A percentile compares a stretch with the other conserved stretches of the same genome.
Evolutionary conservation across 1,284 basidiomycete genomes (phyloP).

Genomic region (Microbotryum silenes-acaulis): DNA sequence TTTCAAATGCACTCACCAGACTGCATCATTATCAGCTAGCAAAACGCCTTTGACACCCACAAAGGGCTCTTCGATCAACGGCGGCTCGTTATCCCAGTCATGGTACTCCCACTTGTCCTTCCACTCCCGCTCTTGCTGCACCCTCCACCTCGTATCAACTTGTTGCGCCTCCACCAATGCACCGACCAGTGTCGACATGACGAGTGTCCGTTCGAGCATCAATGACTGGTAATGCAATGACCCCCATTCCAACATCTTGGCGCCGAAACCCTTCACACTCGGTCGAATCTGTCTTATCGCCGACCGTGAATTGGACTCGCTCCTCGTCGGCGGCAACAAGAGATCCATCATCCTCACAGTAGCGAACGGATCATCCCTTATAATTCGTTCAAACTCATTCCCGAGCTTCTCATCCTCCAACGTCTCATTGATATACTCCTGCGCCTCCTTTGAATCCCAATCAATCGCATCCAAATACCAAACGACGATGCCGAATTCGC

Average conservation of each 20-base stretch:
- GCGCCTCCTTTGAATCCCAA: constrained; percentile 10
- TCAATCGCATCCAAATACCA: constrained; percentile 19
- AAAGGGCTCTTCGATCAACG: constrained; percentile 4
- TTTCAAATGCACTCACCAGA: constrained; percentile 22
- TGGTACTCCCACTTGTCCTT: constrained; percentile 6
- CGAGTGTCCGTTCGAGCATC: constrained; percentile 31
- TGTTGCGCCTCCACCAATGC: constrained; percentile 23
- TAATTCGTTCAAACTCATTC: constrained; percentile 2
- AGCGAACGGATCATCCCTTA: constrained; percentile 22
- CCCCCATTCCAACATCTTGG: constrained; percentile 25
- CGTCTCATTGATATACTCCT: background rate
- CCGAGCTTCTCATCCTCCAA: constrained; percentile 6
- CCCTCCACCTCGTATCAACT: constrained; percentile 5
- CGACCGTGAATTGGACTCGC: background rate
- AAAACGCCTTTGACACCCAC: constrained; percentile 26
- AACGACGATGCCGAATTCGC: constrained; percentile 17
- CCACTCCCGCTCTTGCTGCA: constrained; percentile 13
- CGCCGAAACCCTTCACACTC: background rate
- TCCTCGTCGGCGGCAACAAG: constrained; percentile 15
- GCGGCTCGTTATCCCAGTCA: constrained; percentile 21
- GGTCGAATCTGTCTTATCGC: background rate
- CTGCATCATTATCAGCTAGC: constrained; percentile 32
- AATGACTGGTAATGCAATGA: constrained; percentile 28
- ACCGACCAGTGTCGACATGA: constrained; percentile 25
- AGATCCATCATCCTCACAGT: constrained; percentile 26